A percentile compares a stretch with the other conserved stretches of the same genome.
Evolutionary conservation across 495 filamentous ascomycete species (phyloP).

Genomic region (Lichina pygmaea): DNA sequence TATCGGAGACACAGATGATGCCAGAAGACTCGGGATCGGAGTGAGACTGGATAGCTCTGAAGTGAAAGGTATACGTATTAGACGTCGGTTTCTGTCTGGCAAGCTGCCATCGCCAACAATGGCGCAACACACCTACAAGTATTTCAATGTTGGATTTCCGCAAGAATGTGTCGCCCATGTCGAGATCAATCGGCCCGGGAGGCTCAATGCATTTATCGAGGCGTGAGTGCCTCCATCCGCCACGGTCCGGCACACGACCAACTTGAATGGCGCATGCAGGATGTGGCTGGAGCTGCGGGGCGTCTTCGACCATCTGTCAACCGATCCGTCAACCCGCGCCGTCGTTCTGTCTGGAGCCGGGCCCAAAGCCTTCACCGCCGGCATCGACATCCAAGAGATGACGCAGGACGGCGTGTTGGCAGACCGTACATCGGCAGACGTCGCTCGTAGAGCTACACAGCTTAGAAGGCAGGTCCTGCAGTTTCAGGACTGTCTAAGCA

Average conservation of each 20-base stretch:
- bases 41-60: not conserved
- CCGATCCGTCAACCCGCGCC: conserved; percentile 41
- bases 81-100: no score
- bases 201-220: conserved; percentile 77
- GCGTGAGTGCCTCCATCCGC: conserved; percentile 15
- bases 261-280: conserved; percentile 9
- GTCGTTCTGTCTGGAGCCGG: conserved; percentile 68
- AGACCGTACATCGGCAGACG: conserved; percentile 12
- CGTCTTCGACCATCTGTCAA: conserved; percentile 50
- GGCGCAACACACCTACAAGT: conserved; percentile 12
- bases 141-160: conserved; percentile 59
- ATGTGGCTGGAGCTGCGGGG: conserved; percentile 71
- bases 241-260: not conserved
- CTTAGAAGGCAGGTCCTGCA: conserved; percentile 40
- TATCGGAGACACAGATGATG: conserved; percentile 1
- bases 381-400: conserved; percentile 50
- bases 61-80: no score
- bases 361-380: conserved; percentile 60
- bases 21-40: conserved; percentile 3
- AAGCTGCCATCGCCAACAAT: not conserved
- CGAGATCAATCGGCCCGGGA: conserved; percentile 71
- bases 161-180: conserved; percentile 58
- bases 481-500: conserved; percentile 53
- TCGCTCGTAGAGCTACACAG: conserved; percentile 34
- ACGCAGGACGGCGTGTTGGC: conserved; percentile 5